Base-by-base conservation (phyloP, 257 asterid species). In the Leonotis leonurus region DNA sequence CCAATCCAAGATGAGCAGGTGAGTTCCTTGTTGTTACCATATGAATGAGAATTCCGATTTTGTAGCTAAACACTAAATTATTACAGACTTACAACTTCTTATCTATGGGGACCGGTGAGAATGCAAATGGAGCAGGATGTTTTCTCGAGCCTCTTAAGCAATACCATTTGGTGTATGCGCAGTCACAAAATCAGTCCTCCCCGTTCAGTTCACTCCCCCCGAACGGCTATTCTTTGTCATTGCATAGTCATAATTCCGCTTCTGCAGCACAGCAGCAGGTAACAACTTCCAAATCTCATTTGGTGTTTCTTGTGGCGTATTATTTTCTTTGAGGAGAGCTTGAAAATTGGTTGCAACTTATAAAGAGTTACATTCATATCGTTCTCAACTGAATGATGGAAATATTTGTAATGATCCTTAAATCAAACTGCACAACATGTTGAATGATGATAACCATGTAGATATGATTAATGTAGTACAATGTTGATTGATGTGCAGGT, bases 1-100 rank as follows among this genome's bases (percentile, higher is more conserved):
- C 86, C 80, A 13, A 68, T 71, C 41, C 81, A 80, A 77, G 84
- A 83, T 65, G 80, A 70, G 35, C 83, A 70, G 89, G 95, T 81
- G 12, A 60, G 74, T 49, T 73, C 60, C 37, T 35, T 53, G 12
- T 56, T 39, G 29, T 41, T 43, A 27, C 22, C 32, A 5, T 43
- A 21, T 16, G 46, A 37, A 27, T 22, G 10, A 48, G 21, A 45
- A 29, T 8, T 37, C 13, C 7, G 25, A 18, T 21, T 27, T 26
- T 46, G 35, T 68, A n/a, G n/a, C 61, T 67, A 46, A 74, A 65
- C n/a, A 10, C 12, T 50, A 16, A 29, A 29, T 27, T 48, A 51
- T 52, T 50, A 55, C 85, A 86, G 97, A 79, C 67, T n/a, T 50
- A 71, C 22, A 70, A 78, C 61, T 73, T 75, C 70, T 72, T 75